Percentiles rank a stretch among this genome's conserved stretches.
Evolutionary conservation across 768 basidiomycete genomes (phyloP).

Genomic region (Phanerodontia chrysosporium): DNA sequence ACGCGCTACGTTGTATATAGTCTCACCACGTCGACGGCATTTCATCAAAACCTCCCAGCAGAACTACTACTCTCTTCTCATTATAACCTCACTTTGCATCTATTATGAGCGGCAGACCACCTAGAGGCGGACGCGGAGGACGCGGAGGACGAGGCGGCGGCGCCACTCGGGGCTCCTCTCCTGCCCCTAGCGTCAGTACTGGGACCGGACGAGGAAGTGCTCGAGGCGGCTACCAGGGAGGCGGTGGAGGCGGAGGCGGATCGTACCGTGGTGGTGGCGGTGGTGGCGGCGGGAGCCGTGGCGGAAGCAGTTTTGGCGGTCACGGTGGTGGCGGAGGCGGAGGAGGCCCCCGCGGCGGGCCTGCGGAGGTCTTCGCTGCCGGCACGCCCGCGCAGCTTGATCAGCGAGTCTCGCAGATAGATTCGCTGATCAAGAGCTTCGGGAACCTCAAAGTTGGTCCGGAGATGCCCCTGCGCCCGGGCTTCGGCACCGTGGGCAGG

Average conservation of each 20-base stretch:
- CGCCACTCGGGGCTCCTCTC: not conserved
- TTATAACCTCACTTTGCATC: no score
- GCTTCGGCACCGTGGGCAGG: constrained; percentile 49
- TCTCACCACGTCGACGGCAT: not conserved
- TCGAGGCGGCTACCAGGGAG: not conserved
- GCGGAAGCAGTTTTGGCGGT: constrained; percentile 13
- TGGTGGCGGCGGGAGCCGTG: constrained; percentile 7
- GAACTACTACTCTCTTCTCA: not conserved
- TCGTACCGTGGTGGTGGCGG: not conserved
- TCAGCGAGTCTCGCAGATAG: not conserved
- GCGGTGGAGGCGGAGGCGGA: constrained; percentile 6
- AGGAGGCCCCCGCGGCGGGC: not conserved
- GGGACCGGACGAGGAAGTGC: not conserved
- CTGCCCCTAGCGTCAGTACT: not conserved
- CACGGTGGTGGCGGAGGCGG: constrained; percentile 13
- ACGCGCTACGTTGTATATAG: not conserved
- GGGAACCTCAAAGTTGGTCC: not conserved
- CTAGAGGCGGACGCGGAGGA: not conserved
- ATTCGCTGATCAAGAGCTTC: not conserved
- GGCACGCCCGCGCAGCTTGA: not conserved
- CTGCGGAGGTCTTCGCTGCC: constrained; percentile 3
- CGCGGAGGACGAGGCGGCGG: not conserved
- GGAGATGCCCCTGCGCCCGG: constrained; percentile 47
- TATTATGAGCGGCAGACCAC: not conserved
- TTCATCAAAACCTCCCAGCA: not conserved